phyloP scores from a whole-genome alignment of 2,329 filamentous ascomycete genomes.

The Cercospora canescens region DNA sequence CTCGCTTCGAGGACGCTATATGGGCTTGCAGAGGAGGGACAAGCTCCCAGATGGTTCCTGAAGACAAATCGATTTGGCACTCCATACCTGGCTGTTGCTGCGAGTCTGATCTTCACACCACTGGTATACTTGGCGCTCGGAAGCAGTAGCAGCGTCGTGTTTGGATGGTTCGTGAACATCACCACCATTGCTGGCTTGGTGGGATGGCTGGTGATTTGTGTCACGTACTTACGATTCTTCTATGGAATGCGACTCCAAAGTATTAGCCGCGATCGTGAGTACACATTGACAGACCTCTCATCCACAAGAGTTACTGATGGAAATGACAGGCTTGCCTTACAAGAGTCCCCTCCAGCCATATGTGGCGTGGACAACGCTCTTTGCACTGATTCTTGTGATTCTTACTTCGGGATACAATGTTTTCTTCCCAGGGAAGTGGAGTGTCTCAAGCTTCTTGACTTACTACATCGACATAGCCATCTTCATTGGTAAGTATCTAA shows the following conservation, averaged over 20 bases:
- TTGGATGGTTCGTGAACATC: conserved; percentile 25
- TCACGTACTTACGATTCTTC: conserved; percentile 21
- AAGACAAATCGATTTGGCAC: conserved; percentile 29
- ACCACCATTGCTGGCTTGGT: conserved; percentile 21
- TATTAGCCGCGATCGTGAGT: conserved; percentile 17
- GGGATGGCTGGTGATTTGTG: conserved; percentile 21
- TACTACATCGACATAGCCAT: conserved; percentile 24
- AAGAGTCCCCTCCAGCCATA: conserved; percentile 49
- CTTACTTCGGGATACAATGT: conserved; percentile 64
- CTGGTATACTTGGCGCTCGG: conserved; percentile 21
- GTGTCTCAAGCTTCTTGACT: conserved; percentile 18
- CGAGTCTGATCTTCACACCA: conserved; percentile 19
- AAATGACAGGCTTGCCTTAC: conserved; percentile 34
- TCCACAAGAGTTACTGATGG: neutral
- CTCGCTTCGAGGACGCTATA: conserved; percentile 52
- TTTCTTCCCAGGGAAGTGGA: conserved; percentile 51
- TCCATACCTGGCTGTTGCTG: conserved; percentile 15
- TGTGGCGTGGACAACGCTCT: conserved; percentile 58
- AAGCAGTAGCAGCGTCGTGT: conserved; percentile 17
- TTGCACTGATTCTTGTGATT: conserved; percentile 61
- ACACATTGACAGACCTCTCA: neutral
- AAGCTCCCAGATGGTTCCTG: conserved; percentile 53
- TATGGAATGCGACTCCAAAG: conserved; percentile 14
- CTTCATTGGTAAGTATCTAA: conserved; percentile 11
- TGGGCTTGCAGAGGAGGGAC: conserved; percentile 48